Base-by-base conservation (phyloP, 2,329 filamentous ascomycete genomes). In the Venturiaceae sp. region DNA sequence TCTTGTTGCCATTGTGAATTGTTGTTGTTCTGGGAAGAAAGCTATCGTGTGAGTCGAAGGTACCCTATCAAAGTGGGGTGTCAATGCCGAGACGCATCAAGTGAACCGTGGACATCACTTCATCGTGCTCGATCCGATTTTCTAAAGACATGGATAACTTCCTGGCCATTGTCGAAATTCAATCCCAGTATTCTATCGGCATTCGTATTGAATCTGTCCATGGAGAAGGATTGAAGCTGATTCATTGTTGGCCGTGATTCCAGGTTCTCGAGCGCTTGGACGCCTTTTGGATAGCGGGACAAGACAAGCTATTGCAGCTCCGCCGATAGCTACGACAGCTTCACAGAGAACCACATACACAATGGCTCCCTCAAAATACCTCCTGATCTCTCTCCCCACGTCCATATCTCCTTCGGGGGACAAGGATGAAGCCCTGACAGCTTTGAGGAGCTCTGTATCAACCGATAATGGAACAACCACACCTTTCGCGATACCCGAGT, bases 331-430 rank as follows among this genome's bases (percentile, higher is more conserved):
- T 50, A 30, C 26, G 44, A n/a, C 44, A n/a, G 44, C 23, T 23
- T 5, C 14, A 30, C 7, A 23, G n/a, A 30, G 2, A 23, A 50
- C 7, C 26, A 50, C 44, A 4, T 5, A 13, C 4, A 50, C 55
- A 33, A 75, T 75, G 74, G 75, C 74, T 63, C 66, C 66, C 62
- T 68, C 72, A 65, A 91, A 84, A 69, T 97, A 95, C 79, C 83
- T 92, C 66, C 83, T 97, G 68, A 81, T 97, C 66, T 97, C 94
- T 62, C 82, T 99, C 62, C 94, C 94, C 60, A 86, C 88, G 64
- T 89, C 89, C 60, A 92, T 92, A 71, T 87, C 91, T 68, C 87
- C 90, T 65, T 88, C 89, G 55, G 83, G 83, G 75, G 83, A 92
- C 75, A 81, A 81, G 67, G 87, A 92, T 64, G 90, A 95, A 72